Percentiles rank a stretch among this genome's conserved stretches.
Evolutionary conservation across 805 yeast genomes (phyloP).

Genomic region (Saccharomycopsis sp.): DNA sequence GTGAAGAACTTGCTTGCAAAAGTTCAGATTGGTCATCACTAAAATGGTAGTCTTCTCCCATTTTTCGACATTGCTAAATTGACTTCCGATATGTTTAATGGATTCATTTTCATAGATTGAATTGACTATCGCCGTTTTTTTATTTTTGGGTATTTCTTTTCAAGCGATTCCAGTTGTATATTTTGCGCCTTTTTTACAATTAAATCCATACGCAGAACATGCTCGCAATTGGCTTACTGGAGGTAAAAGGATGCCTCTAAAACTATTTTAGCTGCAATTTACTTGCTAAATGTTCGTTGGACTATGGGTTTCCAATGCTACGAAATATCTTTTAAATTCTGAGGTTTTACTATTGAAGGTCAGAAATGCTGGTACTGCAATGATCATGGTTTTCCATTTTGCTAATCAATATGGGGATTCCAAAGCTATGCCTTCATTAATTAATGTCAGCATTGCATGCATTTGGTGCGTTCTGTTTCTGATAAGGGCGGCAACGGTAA

Average conservation of each 20-base stretch:
- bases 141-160: slow-evolving; percentile 41
- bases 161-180: slow-evolving; percentile 39
- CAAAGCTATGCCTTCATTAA: slow-evolving; percentile 24
- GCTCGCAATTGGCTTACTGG: slow-evolving; percentile 28
- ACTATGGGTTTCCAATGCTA: slow-evolving; percentile 51
- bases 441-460: no score
- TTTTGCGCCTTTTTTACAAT: slow-evolving; percentile 39
- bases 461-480: background rate
- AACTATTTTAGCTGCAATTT: slow-evolving; percentile 46
- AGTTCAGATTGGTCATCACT: background rate
- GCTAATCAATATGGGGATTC: slow-evolving; percentile 52
- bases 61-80: background rate
- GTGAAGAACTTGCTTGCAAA: background rate
- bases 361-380: slow-evolving; percentile 42
- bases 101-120: slow-evolving; percentile 29
- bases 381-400: slow-evolving; percentile 50
- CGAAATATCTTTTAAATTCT: slow-evolving; percentile 48
- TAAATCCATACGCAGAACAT: slow-evolving; percentile 39
- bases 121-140: slow-evolving; percentile 45
- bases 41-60: no score
- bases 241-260: slow-evolving; percentile 33
- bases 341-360: slow-evolving; percentile 48
- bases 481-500: no score
- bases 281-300: slow-evolving; percentile 49
- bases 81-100: background rate